Evolutionary conservation across 352 stramenopile genomes (phyloP).

Genomic region (Phytopythium oedochilum): DNA sequence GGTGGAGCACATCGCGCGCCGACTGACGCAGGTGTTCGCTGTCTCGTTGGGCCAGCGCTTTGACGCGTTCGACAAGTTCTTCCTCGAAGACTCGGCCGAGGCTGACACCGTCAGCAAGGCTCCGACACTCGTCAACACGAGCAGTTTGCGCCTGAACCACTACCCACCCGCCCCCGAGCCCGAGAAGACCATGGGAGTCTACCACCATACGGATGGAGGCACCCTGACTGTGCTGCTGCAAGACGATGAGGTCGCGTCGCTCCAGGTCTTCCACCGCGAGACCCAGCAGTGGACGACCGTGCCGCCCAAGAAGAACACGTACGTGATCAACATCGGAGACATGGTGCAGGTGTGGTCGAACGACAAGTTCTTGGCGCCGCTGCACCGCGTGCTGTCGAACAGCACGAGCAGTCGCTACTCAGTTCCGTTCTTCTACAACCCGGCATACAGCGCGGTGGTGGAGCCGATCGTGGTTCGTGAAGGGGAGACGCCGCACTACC

Average conservation of each 20-base stretch:
- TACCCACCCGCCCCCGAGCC: slow-evolving; percentile 70
- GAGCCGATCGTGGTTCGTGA: slow-evolving; percentile 50
- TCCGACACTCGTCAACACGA: too few relatives aligned
- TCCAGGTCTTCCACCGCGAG: slow-evolving; percentile 49
- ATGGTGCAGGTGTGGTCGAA: slow-evolving; percentile 60
- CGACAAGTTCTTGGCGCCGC: slow-evolving; percentile 36
- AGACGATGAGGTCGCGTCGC: slow-evolving; percentile 48
- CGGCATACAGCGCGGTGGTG: slow-evolving; percentile 56
- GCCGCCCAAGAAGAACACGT: too few relatives aligned
- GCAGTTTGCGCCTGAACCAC: slow-evolving; percentile 89
- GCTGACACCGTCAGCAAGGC: too few relatives aligned
- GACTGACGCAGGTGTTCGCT: slow-evolving; percentile 51
- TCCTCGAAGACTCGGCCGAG: slow-evolving; percentile 11
- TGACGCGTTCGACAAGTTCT: slow-evolving; percentile 60
- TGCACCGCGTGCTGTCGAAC: slow-evolving; percentile 49
- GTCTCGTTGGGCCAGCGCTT: slow-evolving; percentile 40
- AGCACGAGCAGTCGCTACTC: slow-evolving; percentile 36
- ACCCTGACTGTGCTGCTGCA: slow-evolving; percentile 62
- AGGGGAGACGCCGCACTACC: slow-evolving; percentile 48
- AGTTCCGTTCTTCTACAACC: slow-evolving; percentile 67
- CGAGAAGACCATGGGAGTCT: slow-evolving; percentile 42
- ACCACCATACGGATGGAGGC: slow-evolving; percentile 58
- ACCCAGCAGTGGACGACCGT: slow-evolving; percentile 47
- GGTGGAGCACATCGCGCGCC: slow-evolving; percentile 50
- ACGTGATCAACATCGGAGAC: slow-evolving; percentile 69